A percentile compares a stretch with the other conserved stretches of the same genome.
These are phyloP conservation scores for Cladorrhinum sp. DNA, from an alignment of 2,329 filamentous ascomycete species.

Conservation along the genomic window DNA sequence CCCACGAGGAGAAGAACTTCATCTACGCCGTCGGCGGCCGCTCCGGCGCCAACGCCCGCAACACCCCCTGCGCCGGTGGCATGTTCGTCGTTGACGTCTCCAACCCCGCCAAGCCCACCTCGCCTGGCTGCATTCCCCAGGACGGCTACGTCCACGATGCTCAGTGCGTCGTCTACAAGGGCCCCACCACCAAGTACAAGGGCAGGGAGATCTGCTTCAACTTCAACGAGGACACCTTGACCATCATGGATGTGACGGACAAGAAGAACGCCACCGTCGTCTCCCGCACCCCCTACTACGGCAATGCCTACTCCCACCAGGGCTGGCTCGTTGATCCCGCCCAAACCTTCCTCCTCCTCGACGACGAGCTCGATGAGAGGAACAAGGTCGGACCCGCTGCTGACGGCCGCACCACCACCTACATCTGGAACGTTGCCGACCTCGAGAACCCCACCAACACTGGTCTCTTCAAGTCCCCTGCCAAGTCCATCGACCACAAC, in stretches of 20 bases:
- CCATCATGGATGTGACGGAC: conserved; percentile 31
- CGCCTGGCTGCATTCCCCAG: conserved; percentile 50
- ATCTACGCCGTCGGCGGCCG: conserved; percentile 42
- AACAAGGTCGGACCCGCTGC: conserved; percentile 38
- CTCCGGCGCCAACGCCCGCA: conserved; percentile 38
- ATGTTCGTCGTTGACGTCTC: conserved; percentile 58
- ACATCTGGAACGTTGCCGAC: conserved; percentile 48
- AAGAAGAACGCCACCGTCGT: conserved; percentile 15
- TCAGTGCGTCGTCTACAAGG: conserved; percentile 54
- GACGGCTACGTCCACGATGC: conserved; percentile 62
- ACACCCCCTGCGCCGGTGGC: conserved; percentile 47
- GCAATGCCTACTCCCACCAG: conserved; percentile 52
- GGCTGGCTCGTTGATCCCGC: conserved; percentile 49
- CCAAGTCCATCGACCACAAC: conserved; percentile 46
- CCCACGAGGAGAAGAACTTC: conserved; percentile 29
- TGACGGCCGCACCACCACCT: conserved; percentile 47
- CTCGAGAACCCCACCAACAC: conserved; percentile 30
- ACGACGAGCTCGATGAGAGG: conserved; percentile 53
- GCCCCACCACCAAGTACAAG: conserved; percentile 46
- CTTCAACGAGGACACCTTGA: conserved; percentile 40
- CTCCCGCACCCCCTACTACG: conserved; percentile 16
- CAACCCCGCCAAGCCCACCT: conserved; percentile 50
- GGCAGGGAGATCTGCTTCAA: conserved; percentile 55
- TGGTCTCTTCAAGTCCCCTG: conserved; percentile 41
- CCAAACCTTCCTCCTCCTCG: conserved; percentile 47